Base-by-base conservation (phyloP, 345 rosid genomes). In the Acer campestre region DNA sequence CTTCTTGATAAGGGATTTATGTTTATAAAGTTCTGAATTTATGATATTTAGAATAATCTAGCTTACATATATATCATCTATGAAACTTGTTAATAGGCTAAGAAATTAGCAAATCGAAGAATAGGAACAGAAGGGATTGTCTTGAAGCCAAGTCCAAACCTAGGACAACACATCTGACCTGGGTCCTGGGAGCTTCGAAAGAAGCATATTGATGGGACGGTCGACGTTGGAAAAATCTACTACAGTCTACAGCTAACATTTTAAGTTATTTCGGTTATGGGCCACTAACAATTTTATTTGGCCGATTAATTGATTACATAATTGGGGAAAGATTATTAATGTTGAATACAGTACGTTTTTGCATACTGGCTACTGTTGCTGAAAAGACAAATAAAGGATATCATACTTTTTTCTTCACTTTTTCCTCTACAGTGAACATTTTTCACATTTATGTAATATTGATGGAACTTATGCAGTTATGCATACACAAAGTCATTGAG, bases 371-470 rank as follows among this genome's bases (percentile, higher is more conserved):
- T 64, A 38, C 20, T 55, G 67, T 59, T 68, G 77, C 13, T 62
- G 31, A 64, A 73, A 16, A 13, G 25, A 67, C 48, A 68, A 53
- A 44, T 0, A 66, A 53, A 46, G 64, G 66, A 76, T 71, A n/a
- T 58, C 61, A 71, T 16, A 38, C 46, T 7, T 27, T 76, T 23
- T 2, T 68, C 40, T 29, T 66, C 38, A 71, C 73, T 76, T 76
- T 71, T 25, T 69, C 63, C 23, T 56, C 73, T 31, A 71, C 77
- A 75, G 77, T 46, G 8, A 44, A 71, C 62, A 80, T 64, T 67
- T 73, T 76, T 71, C 80, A 76, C 69, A 58, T 76, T 71, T 75
- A 53, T 71, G 78, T 80, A 77, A 11, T 10, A 7, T 65, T 75
- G 73, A 76, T 56, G 75, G 58, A 61, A 76, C 76, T 71, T 3